Evolutionary conservation across 1,139 yeast species (phyloP).

Genomic region (Candida sp.): DNA sequence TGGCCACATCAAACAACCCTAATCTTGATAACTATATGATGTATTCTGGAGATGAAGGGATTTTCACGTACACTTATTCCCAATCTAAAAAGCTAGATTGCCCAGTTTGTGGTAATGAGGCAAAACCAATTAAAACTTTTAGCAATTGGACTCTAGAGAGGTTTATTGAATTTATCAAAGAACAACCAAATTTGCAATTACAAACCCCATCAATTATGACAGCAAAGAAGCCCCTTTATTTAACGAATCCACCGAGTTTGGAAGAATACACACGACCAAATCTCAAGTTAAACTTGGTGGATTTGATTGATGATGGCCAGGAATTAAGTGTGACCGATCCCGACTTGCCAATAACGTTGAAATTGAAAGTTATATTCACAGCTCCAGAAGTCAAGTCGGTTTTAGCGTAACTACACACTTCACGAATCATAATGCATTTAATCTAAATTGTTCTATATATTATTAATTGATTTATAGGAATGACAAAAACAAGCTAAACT

Average conservation of each 20-base stretch:
- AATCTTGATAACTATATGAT: constrained; percentile 78
- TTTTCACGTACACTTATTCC: constrained; percentile 69
- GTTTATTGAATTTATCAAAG: constrained; percentile 39
- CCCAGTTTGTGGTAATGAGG: constrained; percentile 66
- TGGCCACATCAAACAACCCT: constrained; percentile 68
- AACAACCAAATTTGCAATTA: constrained; percentile 37
- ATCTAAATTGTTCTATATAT: neutral
- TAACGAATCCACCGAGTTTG: constrained; percentile 49
- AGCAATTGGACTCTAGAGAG: constrained; percentile 45
- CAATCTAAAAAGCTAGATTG: constrained; percentile 62
- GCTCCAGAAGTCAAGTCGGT: constrained; percentile 15
- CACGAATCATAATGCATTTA: neutral
- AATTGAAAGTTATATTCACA: constrained; percentile 19
- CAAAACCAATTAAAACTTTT: constrained; percentile 29
- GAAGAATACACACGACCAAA: constrained; percentile 50
- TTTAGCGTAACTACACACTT: neutral
- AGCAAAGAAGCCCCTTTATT: constrained; percentile 38
- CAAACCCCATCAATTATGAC: constrained; percentile 52
- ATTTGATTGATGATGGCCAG: constrained; percentile 40
- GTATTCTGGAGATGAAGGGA: constrained; percentile 78
- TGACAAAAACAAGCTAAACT: neutral
- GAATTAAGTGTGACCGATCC: constrained; percentile 61
- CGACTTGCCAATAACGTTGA: constrained; percentile 44
- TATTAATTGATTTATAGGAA: neutral
- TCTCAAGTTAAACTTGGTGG: constrained; percentile 28